Base-by-base conservation (phyloP, 805 yeast species). In the Dipodascopsis tothii region DNA sequence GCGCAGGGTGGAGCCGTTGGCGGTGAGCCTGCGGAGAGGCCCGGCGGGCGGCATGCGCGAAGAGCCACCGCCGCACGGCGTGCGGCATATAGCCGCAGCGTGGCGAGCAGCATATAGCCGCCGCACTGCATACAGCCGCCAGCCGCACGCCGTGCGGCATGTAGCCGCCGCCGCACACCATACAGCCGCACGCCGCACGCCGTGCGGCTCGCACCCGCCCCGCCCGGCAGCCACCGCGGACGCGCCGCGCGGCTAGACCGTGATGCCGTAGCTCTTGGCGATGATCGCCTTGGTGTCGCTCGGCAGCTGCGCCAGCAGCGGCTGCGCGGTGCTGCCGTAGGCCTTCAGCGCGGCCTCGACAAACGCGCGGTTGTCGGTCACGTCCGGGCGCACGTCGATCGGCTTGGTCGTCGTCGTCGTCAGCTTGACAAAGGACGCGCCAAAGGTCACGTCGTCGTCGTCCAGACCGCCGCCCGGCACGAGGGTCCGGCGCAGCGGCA, bases 351-450 rank as follows among this genome's bases (percentile, higher is more conserved):
- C 37, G 14, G 19, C 21, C 9, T 42, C 44, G 9, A 37, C 39
- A 33, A 35, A 48, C 33, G 39, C 30, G 33, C 35, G 27, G 23
- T 28, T 16, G 17, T 39, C 40, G 9, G 41, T 19, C 3, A 39
- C 25, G 14, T 57, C 47, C 1, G 78, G 73, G 23, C 78, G 60
- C 1, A 96, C 95, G 63, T 92, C 96, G 52, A 75, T 70, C 3
- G 80, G 72, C 50, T 71, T 76, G 14, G 64, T 64, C 27, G 75
- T 70, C 38, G 87, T 78, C 2, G 83, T 74, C 1, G 74, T 77
- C 46, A 92, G 69, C 57, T 75, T 79, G 41, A 94, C 84, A 63
- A 77, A 92, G 41, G 80, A 77, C 0, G 96, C 81, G 2, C 97
- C 97, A 64, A 88, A 92, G 2, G 92, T 70, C 39, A 81, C 73